Base-by-base conservation (phyloP, 371 early-diverging fungal species). In the Batrachochytrium dendrobatidis region DNA sequence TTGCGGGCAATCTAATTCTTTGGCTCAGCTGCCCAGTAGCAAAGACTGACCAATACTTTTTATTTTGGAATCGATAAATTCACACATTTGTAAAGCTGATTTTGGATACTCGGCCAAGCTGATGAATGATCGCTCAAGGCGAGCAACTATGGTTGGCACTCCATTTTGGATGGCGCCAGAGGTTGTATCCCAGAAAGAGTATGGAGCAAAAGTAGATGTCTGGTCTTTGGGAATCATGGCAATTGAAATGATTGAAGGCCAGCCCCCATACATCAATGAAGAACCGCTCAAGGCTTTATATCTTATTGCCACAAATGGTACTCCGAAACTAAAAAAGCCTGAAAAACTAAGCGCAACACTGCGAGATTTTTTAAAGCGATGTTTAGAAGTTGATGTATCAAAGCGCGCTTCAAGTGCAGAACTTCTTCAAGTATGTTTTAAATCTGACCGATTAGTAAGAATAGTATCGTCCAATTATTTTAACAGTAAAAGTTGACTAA, bases 181-280 rank as follows among this genome's bases (percentile, higher is more conserved):
- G 70, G 93, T 96, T 7, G 95, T 98, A 17, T 89, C 83, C 28
- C 81, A 88, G 52, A 90, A 90, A 66, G 92, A 90, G 70, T 96
- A 96, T 68, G 93, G 93, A 81, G 72, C 91, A 22, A 72, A 68
- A 34, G 92, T 93, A 29, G 99, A 99, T 68, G 84, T 96, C 31
- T 99, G 99, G 99, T 90, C 92, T 17, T 71, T 96, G 15, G 99
- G 96, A 4, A 96, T 98, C 64, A 89, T 95, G 88, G 90, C 95
- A 1, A 97, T 96, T 66, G 97, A 99, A 74, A 92, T 98, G 92
- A 84, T 95, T 63, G 94, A 96, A 69, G 91, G 91, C 53, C 94
- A 94, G 73, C 96, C 96, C 28, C 99, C 99, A 34, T 98, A 96
- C 70, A 71, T 95, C 67, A 90, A 94, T 55, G 96, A 92, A 71